These are phyloP conservation scores for Aspergillus novofumigatus DNA, from an alignment of 2,329 filamentous ascomycete genomes.

Conservation along the genomic window DNA sequence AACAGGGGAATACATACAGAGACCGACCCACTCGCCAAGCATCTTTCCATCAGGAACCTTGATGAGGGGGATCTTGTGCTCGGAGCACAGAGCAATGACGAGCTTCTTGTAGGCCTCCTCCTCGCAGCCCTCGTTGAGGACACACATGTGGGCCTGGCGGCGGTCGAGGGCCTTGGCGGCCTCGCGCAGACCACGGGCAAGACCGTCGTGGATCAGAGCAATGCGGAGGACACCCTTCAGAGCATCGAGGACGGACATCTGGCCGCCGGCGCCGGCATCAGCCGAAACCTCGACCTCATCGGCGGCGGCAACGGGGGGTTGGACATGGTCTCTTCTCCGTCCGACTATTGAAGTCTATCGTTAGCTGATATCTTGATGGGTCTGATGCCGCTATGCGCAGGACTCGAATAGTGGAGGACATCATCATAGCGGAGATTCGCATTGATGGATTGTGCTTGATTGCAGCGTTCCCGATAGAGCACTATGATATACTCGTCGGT, in stretches of 20 bases:
- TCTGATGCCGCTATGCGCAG: not conserved
- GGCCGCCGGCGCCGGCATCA: constrained; percentile 64
- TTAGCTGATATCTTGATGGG: constrained; percentile 15
- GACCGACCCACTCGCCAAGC: constrained; percentile 98
- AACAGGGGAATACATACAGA: constrained; percentile 69
- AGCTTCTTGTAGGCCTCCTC: constrained; percentile 99
- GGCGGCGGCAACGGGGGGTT: constrained; percentile 62
- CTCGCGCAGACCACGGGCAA: constrained; percentile 96
- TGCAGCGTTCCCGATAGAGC: no score
- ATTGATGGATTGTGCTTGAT: no score
- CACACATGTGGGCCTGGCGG: constrained; percentile 99
- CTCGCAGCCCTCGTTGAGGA: constrained; percentile 99
- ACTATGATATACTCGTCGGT: not conserved
- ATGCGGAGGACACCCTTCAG: constrained; percentile 99
- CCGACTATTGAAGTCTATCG: constrained; percentile 62
- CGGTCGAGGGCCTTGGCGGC: constrained; percentile 98
- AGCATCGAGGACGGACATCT: constrained; percentile 97
- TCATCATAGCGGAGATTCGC: not conserved
- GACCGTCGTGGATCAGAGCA: constrained; percentile 98
- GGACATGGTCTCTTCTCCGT: constrained; percentile 99
- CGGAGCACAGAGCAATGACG: constrained; percentile 94
- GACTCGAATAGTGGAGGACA: not conserved
- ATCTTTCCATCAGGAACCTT: constrained; percentile 99
- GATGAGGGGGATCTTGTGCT: constrained; percentile 99
- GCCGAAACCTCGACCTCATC: constrained; percentile 94